Conservation (phyloP, 1,284 basidiomycete species). For the Cutaneotrichosporon mucoides region DNA sequence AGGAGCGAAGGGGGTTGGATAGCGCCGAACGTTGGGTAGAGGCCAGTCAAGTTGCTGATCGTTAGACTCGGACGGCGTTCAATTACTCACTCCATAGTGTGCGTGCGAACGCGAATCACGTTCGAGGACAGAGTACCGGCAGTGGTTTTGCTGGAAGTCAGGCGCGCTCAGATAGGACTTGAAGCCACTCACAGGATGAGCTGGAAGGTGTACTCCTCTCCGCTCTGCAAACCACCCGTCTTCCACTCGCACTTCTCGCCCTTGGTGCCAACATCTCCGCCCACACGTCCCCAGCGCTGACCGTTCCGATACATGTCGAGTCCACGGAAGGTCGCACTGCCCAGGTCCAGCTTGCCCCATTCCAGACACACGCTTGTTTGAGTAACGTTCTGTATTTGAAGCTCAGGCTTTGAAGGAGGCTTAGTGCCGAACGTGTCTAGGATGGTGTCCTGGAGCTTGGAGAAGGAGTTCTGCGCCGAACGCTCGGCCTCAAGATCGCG, state of each 20-base stretch:
- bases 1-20: slow-evolving; percentile 70
- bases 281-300: slow-evolving; percentile 64
- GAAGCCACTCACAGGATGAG: slow-evolving; percentile 62
- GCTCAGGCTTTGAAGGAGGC: slow-evolving; percentile 63
- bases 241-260: slow-evolving; percentile 55
- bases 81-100: slow-evolving; percentile 63
- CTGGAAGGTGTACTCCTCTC: slow-evolving; percentile 88
- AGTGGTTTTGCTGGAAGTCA: slow-evolving; percentile 57
- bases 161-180: too few species aligned
- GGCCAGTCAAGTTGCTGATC: slow-evolving; percentile 76
- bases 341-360: slow-evolving; percentile 81
- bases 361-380: slow-evolving; percentile 92
- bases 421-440: slow-evolving; percentile 65
- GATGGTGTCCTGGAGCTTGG: slow-evolving; percentile 74
- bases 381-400: slow-evolving; percentile 80
- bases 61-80: background rate
- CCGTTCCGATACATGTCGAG: slow-evolving; percentile 88
- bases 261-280: slow-evolving; percentile 32
- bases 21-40: slow-evolving; percentile 86
- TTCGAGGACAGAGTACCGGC: slow-evolving; percentile 85
- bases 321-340: slow-evolving; percentile 74
- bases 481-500: slow-evolving; percentile 78
- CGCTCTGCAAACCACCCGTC: slow-evolving; percentile 78
- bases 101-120: slow-evolving; percentile 72
- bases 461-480: slow-evolving; percentile 72